A percentile compares a stretch with the other conserved stretches of the same genome.
Evolutionary conservation across 139 green algal species (phyloP).

Genomic region (Edaphochlamys debaryana): DNA sequence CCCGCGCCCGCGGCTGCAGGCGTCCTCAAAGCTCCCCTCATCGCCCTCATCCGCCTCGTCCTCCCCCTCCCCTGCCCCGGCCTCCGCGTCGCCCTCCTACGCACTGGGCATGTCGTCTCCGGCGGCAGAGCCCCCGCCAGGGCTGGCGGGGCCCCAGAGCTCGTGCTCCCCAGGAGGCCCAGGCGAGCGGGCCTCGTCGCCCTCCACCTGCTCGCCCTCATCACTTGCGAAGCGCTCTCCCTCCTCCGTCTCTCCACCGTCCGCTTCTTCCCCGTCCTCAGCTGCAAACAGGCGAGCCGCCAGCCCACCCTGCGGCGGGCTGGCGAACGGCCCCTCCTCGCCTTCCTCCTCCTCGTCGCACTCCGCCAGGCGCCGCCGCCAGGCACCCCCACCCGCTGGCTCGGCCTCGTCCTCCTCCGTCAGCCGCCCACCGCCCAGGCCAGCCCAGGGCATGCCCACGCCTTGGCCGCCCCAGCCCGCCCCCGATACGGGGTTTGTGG

Average conservation of each 20-base stretch:
- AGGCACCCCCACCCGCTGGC: too few species aligned
- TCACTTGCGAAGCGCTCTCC: background rate
- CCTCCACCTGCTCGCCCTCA: background rate
- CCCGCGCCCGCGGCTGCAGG: background rate
- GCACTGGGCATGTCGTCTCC: background rate
- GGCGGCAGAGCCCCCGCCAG: too few species aligned
- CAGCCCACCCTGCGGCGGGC: too few species aligned
- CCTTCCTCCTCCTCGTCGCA: background rate
- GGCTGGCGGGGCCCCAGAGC: background rate
- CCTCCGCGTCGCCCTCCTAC: background rate
- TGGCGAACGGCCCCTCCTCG: background rate
- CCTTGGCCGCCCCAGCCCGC: too few species aligned
- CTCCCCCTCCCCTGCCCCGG: background rate
- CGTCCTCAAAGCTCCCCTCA: background rate
- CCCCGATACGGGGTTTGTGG: too few species aligned
- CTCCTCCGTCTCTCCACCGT: background rate
- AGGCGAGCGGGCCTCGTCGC: too few species aligned
- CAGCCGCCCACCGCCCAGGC: too few species aligned
- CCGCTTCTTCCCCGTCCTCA: background rate
- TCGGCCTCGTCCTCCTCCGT: too few species aligned
- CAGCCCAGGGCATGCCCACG: too few species aligned
- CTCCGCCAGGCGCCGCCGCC: too few species aligned
- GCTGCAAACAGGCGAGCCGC: background rate
- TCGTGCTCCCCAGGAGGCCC: background rate
- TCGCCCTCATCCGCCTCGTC: background rate